Base-by-base conservation (phyloP, 169 alveolate species). In the Eimeria acervulina region DNA sequence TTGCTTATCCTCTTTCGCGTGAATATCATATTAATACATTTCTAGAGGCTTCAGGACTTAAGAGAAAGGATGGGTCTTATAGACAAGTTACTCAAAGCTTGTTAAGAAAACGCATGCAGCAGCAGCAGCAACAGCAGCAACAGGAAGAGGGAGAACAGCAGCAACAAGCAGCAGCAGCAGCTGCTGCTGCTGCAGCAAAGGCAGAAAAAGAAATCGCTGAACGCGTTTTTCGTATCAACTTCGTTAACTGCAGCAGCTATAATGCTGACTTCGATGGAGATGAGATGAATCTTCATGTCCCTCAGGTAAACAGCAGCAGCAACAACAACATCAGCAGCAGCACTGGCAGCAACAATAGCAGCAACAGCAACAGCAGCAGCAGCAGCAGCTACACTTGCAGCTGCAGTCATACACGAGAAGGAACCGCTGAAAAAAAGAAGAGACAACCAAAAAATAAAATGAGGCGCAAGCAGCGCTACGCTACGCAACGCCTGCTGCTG, bases 231-330 rank as follows among this genome's bases (percentile, higher is more conserved):
- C 7, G 44, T 8, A 68, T 68, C 97, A 99, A 99, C 97, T 99
- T 99, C 97, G 99, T 99, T 40, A 99, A 99, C 96, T 99, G 99
- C 97, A 98, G 99, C 96, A 98, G 99, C 33, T 99, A 99, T 98
- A 99, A 99, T 97, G 99, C 99, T 0, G 99, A 99, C 97, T 99
- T 99, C 97, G 99, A 99, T 96, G 99, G 99, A 10, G 99, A 99
- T 97, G 99, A 99, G 97, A 99, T 99, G 99, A 99, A 99, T 97
- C 92, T 99, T 80, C 99, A 99, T 95, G 98, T 99, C 63, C 99
- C 99, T 17, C 99, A 98, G 97, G 97, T 72, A 23, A 13, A 66
- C 59, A 51, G 15, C 15, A 17, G 59, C 7, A 51, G 59, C 59
- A 51, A 17, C 40, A 44, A 42, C 36, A 68, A 42, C 80, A 68